Base-by-base conservation (phyloP, 2,329 filamentous ascomycete genomes). In the Alternaria alternata region DNA sequence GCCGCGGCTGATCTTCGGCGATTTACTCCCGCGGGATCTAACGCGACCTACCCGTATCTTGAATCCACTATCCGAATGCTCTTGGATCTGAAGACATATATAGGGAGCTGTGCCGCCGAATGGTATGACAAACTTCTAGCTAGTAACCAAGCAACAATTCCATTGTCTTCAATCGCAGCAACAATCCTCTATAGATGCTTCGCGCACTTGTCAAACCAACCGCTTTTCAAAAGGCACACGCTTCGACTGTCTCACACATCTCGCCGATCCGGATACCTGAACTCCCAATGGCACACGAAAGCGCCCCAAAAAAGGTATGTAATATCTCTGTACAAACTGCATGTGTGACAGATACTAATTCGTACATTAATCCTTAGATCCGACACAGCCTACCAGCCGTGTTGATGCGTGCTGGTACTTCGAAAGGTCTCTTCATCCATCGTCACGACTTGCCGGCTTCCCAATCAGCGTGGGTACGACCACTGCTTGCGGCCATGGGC, bases 401-500 rank as follows among this genome's bases (percentile, higher is more conserved):
- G n/a, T 72, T 76, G 56, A 79, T 80, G 78, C 66, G 78, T 53
- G 75, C 77, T 22, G 77, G 77, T 30, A 79, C 78, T 7, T 79
- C 77, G 3, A 80, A 80, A 54, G 79, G 79, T 4, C 73, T 81
- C 3, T 81, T 79, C 60, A 66, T 81, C 8, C 77, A 80, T 24
- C 64, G 67, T 24, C 70, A 75, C 89, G 42, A 83, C 90, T 66
- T 85, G 87, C 75, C 79, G 81, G 26, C 68, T 76, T 48, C 67
- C 75, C 16, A 78, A 32, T 32, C 30, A 32, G 30, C 9, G 9
- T 32, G 30, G 30, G 30, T 0, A 32, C 30, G 30, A 9, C 85
- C 90, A 26, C 85, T 90, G 56, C 81, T 83, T 9, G 79, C 83
- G 3, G 83, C 82, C 7, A 87, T 91, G 76, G 88, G 89, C 24